Evolutionary conservation across 768 basidiomycete species (phyloP).

Genomic region (Leccinum variicolor): DNA sequence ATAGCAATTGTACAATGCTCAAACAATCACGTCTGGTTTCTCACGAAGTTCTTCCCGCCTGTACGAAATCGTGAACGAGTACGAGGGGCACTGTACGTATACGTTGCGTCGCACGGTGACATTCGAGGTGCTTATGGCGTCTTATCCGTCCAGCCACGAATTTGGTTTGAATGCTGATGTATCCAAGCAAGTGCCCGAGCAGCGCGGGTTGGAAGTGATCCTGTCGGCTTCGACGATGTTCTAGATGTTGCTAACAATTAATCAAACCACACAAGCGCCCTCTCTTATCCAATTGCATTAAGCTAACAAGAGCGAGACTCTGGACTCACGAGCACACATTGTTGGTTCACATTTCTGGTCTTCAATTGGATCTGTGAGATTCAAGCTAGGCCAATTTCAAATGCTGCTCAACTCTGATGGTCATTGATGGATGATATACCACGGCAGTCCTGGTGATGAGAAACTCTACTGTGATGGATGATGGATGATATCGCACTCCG

Average conservation of each 20-base stretch:
- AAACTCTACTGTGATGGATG: background rate
- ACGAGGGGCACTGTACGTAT: constrained; percentile 76
- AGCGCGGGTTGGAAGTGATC: constrained; percentile 82
- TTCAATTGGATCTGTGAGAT: constrained; percentile 84
- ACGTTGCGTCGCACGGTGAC: constrained; percentile 90
- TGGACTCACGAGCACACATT: background rate
- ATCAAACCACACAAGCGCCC: constrained; percentile 5
- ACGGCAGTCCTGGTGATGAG: background rate
- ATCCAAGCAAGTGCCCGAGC: constrained; percentile 85
- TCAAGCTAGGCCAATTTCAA: constrained; percentile 65
- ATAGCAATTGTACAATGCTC: constrained; percentile 81
- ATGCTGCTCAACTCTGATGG: constrained; percentile 30
- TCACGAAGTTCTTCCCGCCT: constrained; percentile 88
- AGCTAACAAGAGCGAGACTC: constrained; percentile 83
- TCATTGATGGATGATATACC: background rate
- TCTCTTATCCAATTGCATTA: background rate
- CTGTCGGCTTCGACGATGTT: constrained; percentile 92
- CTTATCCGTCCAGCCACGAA: constrained; percentile 87
- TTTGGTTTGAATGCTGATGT: constrained; percentile 90
- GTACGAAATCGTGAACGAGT: constrained; percentile 93
- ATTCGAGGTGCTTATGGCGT: constrained; percentile 90
- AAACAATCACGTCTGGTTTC: constrained; percentile 60
- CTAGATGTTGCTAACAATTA: constrained; percentile 94
- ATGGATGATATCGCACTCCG: background rate
- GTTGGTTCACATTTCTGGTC: constrained; percentile 48